Evolutionary conservation across 2,329 filamentous ascomycete genomes (phyloP).

Genomic region (Aspergillus luchuensis): DNA sequence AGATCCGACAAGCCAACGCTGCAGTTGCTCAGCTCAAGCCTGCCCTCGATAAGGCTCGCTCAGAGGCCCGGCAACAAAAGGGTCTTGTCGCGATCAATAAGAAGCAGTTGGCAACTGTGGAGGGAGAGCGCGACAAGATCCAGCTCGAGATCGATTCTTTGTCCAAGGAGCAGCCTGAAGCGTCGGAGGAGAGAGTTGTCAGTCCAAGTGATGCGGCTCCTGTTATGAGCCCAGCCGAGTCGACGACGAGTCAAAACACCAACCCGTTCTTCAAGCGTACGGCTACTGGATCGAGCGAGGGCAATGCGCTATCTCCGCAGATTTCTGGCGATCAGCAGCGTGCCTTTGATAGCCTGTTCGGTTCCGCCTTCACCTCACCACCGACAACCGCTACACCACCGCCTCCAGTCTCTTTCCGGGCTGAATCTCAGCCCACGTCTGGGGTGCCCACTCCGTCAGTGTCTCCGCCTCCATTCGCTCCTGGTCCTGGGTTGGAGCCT

Average conservation of each 20-base stretch:
- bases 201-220: slow-evolving; percentile 45
- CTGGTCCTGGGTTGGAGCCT: slow-evolving; percentile 34
- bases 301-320: slow-evolving; percentile 51
- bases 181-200: slow-evolving; percentile 53
- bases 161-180: slow-evolving; percentile 61
- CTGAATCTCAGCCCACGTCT: slow-evolving; percentile 51
- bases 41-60: slow-evolving; percentile 88
- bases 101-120: slow-evolving; percentile 89
- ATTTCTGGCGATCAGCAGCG: slow-evolving; percentile 56
- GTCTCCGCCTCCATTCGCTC: slow-evolving; percentile 54
- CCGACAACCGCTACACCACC: slow-evolving; percentile 46
- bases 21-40: slow-evolving; percentile 84
- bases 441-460: slow-evolving; percentile 62
- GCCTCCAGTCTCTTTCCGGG: slow-evolving; percentile 64
- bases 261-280: slow-evolving; percentile 89
- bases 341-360: slow-evolving; percentile 85
- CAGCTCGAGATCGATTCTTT: slow-evolving; percentile 73
- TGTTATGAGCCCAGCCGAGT: slow-evolving; percentile 67
- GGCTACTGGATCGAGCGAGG: slow-evolving; percentile 50
- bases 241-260: slow-evolving; percentile 68
- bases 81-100: slow-evolving; percentile 97
- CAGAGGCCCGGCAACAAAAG: slow-evolving; percentile 91
- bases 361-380: slow-evolving; percentile 62
- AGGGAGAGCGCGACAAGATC: slow-evolving; percentile 84
- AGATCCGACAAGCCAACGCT: slow-evolving; percentile 77